Base-by-base conservation (phyloP, 257 asterid genomes). In the Catharanthus roseus region DNA sequence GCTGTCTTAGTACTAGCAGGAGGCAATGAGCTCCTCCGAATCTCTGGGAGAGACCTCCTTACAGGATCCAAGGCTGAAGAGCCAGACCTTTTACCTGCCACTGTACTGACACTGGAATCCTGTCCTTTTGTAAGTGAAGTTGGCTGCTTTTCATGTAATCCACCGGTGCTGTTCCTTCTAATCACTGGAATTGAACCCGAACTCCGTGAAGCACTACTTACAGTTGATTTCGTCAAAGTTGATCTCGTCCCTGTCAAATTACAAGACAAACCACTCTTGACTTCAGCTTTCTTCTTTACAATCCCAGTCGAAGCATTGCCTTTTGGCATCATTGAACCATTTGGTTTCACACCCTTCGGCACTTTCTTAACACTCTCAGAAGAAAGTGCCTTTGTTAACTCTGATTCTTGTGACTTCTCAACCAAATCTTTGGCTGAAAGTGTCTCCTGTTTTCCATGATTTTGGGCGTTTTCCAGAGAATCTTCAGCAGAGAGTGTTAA, bases 91-190 rank as follows among this genome's bases (percentile, higher is more conserved):
- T 75, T 89, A 74, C 85, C 82, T 28, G 78, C 77, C 16, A 62
- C 72, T 11, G 84, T 15, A 80, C 78, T 85, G 57, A 60, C 70
- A 23, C 73, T 82, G 51, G 60, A 68, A 74, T 71, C 75, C 69
- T 78, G 82, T 41, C 81, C 83, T 80, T 86, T 88, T 41, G 87
- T 77, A 34, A 84, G 72, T 7, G 79, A 31, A 33, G 72, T 75
- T 39, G 86, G 84, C 79, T 90, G 89, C 74, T 88, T 93, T 70
- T 86, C 92, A 29, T 95, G 93, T 54, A 89, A 79, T 61, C 90
- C 87, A 45, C 91, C 97, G 15, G 92, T 93, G 86, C 96, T 93
- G 81, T 81, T 89, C 85, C 96, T 82, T 85, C 98, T 85, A 69
- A 84, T 65, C 64, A n/a, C 84, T 44, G 92, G 87, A 60, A 73